Evolutionary conservation across 2,329 filamentous ascomycete species (phyloP), one percentile per base, ranked within the genome.

Genomic region (Thielaviopsis punctulata): DNA sequence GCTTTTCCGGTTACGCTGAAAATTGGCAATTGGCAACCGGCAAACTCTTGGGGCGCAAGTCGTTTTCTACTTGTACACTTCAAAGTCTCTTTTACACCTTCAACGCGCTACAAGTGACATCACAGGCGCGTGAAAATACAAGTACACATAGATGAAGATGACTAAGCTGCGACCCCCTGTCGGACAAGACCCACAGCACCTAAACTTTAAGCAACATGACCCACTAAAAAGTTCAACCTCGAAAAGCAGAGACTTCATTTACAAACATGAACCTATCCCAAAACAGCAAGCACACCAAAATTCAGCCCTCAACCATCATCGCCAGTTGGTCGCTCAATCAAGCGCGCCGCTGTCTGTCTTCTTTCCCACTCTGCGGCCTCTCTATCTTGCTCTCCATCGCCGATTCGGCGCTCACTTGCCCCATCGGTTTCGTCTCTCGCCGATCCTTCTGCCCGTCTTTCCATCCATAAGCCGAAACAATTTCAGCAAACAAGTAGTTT

Each of bases 181-280:
- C 0, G 4, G 10, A 15, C 21, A 2, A 9, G 3, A 12, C 47
- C 6, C 23, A 21, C 46, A 4, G 25, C 5, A 47, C 23, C 19
- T 49, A 15, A 51, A 39, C 18, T 41, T 47, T 36, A 36, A 36
- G 3, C 48, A 45, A 15, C 15, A 21, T 19, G 47, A 21, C 51
- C 46, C 48, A 50, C 47, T 49, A 41, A 45, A 55, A 55, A 55
- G 49, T 36, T 52, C 45, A 49, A 52, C 39, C 19, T 15, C 25
- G n/a, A 46, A 24, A 10, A 21, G 46, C 53, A 49, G 49, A 48
- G 49, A 48, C n/a, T 55, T 48, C 12, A 19, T 33, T 15, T 45
- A 15, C 21, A 23, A 25, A 41, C 18, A 52, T 52, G 24, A 46
- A n/a, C n/a, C n/a, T n/a, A n/a, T n/a, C n/a, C 30, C 2, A 36